These are phyloP conservation scores for Solanum chacoense DNA, from an alignment of 305 asterid genomes.

Conservation along the genomic window DNA sequence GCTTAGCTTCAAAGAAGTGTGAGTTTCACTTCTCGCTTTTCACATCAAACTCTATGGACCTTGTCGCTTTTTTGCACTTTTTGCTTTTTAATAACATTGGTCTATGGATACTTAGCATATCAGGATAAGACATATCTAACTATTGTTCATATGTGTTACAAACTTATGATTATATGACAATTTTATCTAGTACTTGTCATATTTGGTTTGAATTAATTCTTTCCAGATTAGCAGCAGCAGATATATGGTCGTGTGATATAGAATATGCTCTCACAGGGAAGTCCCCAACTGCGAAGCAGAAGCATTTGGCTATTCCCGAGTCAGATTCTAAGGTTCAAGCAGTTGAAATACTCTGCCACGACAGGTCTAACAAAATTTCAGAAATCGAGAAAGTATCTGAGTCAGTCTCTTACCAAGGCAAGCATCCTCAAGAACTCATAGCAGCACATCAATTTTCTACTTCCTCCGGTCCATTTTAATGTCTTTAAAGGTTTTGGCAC, in stretches of 20 bases:
- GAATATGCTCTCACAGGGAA: slow-evolving; percentile 2
- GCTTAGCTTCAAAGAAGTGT: not conserved
- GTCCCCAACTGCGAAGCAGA: slow-evolving; percentile 21
- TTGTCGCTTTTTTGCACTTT: not conserved
- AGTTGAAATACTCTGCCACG: slow-evolving; percentile 17
- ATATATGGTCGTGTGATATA: slow-evolving; percentile 7
- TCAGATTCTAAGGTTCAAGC: slow-evolving; percentile 13
- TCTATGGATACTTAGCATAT: not conserved
- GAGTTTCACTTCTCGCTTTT: not conserved
- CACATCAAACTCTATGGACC: not conserved
- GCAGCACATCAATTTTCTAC: not conserved
- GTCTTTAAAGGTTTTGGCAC: not conserved
- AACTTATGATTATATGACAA: not conserved
- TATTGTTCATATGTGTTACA: not conserved
- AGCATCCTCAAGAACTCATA: slow-evolving; percentile 11
- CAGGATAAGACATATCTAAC: not conserved
- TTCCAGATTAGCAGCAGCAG: slow-evolving; percentile 31
- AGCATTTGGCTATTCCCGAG: slow-evolving; percentile 10
- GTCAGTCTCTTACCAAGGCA: slow-evolving; percentile 23
- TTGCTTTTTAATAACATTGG: not conserved
- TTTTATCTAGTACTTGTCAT: not conserved
- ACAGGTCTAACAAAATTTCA: slow-evolving; percentile 13
- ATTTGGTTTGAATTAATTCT: not conserved
- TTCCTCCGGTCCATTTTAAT: not conserved
- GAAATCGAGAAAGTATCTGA: slow-evolving; percentile 20